Base-by-base conservation (phyloP, 1,284 basidiomycete genomes). In the Wallemia mellicola region DNA sequence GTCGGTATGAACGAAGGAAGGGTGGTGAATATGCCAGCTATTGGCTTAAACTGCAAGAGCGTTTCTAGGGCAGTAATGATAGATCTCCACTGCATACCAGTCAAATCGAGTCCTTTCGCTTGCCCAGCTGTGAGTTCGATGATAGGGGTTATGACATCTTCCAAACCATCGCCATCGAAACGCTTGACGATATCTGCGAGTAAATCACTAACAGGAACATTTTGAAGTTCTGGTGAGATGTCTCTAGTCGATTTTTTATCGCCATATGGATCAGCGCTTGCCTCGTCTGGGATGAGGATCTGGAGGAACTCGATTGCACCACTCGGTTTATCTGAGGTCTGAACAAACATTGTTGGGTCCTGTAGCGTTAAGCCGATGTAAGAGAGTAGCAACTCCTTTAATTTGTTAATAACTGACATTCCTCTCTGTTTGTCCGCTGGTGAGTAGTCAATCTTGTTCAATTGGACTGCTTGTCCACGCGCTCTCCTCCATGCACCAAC, bases 311-410 rank as follows among this genome's bases (percentile, higher is more conserved):
- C 9, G 66, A 59, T 59, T 65, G 64, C n/a, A 65, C 60, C 5
- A 75, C 80, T 28, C 69, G 84, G 79, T 77, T 77, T 61, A 70
- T 64, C 38, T 68, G 63, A 0, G 89, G 86, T 48, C 66, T 89
- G 85, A 57, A 87, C 84, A 64, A 99, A 96, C 83, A 96, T 91
- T 55, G 69, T 68, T 0, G 91, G 86, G 62, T 91, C 88, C 70
- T 92, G 86, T 9, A 98, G 72, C 17, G 80, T 83, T 61, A 96
- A 76, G 7, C 91, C 91, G 15, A 82, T 78, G 69, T 98, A 98
- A 59, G 85, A 88, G 62, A 95, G 79, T 60, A 98, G 70, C 19
- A 96, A 74, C 59, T 82, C 77, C 48, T 81, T 80, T 27, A 86
- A 69, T 66, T 81, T 84, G 56, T 86, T 81, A 11, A 87, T 73